Percentiles rank a stretch among this genome's conserved stretches.
phyloP scores from a whole-genome alignment of 768 basidiomycete species.

The Tephrocybe sp. region DNA sequence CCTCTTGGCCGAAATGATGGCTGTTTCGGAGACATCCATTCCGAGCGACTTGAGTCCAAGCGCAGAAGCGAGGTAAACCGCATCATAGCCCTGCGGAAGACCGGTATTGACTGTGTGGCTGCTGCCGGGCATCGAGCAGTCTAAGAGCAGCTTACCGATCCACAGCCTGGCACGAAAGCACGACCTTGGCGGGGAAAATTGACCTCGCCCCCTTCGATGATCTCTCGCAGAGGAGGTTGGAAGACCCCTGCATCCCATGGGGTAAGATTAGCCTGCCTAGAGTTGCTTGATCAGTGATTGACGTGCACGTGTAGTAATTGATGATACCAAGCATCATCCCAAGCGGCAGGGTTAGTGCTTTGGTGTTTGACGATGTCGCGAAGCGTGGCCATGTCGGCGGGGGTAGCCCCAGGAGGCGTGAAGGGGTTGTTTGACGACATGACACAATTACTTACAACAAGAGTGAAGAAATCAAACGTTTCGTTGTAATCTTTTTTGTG shows the following conservation, averaged over 20 bases:
- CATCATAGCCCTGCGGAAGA: conserved; percentile 59
- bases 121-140: not conserved
- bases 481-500: too few species aligned
- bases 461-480: too few species aligned
- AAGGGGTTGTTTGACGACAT: not conserved
- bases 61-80: conserved; percentile 48
- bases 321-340: conserved; percentile 30
- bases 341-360: conserved; percentile 23
- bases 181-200: conserved; percentile 40
- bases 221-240: conserved; percentile 56
- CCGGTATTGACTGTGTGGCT: not conserved
- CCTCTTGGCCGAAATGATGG: conserved; percentile 47
- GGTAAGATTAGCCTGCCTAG: conserved; percentile 45
- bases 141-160: conserved; percentile 30
- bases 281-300: not conserved
- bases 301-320: not conserved
- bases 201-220: conserved; percentile 45
- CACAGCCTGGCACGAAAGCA: conserved; percentile 47
- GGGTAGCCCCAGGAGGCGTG: not conserved
- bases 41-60: conserved; percentile 50
- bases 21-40: conserved; percentile 57
- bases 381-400: not conserved
- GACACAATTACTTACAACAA: too few species aligned
- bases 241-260: conserved; percentile 31
- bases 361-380: conserved; percentile 16